These are phyloP conservation scores for Rhodamnia rubescens DNA, from an alignment of 345 rosid genomes.

Conservation along the genomic window DNA sequence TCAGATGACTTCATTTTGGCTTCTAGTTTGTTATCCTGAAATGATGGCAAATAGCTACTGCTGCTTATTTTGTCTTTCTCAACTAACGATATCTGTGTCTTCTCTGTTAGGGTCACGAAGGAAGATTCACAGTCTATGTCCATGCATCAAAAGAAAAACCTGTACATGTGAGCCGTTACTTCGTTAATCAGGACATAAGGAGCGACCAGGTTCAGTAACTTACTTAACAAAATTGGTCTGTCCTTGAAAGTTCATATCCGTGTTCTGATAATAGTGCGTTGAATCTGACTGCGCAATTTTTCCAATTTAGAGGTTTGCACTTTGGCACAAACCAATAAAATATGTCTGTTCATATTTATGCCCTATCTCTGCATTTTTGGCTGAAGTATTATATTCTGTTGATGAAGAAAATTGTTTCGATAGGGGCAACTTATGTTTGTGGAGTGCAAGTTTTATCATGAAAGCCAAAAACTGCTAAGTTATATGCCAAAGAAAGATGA, in stretches of 20 bases:
- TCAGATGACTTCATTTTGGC: background rate
- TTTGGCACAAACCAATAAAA: background rate
- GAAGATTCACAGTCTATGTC: slow-evolving; percentile 61
- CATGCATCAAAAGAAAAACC: slow-evolving; percentile 73
- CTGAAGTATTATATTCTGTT: background rate
- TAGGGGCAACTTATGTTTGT: background rate
- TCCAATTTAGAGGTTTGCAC: background rate
- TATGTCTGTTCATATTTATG: background rate
- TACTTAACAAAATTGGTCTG: background rate
- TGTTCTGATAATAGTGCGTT: background rate
- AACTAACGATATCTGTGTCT: background rate
- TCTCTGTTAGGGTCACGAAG: slow-evolving; percentile 66
- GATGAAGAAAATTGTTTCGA: background rate
- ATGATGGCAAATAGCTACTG: background rate
- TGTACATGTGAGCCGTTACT: slow-evolving; percentile 67
- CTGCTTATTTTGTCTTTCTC: background rate
- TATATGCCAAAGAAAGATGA: background rate
- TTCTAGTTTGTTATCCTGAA: background rate
- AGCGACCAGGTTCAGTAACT: slow-evolving; percentile 45
- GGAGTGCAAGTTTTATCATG: background rate
- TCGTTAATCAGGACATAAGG: slow-evolving; percentile 56
- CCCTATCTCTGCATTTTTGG: background rate
- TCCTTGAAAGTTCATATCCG: background rate
- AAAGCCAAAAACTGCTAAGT: background rate
- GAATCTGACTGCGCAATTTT: background rate